Percentiles rank a stretch among this genome's conserved stretches.
phyloP scores from a whole-genome alignment of 352 stramenopile genomes.

The Globisporangium rhizosaccharum region DNA sequence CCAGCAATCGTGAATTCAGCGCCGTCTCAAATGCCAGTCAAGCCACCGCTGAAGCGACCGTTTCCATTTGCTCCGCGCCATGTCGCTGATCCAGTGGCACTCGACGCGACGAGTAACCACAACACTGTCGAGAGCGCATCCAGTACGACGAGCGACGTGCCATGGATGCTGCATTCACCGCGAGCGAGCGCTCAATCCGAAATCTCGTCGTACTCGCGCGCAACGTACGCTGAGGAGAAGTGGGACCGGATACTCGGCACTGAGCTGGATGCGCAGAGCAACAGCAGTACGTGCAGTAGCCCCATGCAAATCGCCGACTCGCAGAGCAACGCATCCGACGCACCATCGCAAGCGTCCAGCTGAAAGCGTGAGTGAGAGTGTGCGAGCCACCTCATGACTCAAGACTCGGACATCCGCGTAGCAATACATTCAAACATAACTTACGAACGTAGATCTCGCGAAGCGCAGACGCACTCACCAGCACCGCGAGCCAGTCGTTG shows the following conservation, averaged over 20 bases:
- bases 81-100: background rate
- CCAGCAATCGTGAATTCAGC: background rate
- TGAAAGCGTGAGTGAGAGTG: background rate
- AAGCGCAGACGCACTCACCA: slow-evolving; percentile 1
- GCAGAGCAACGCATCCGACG: slow-evolving; percentile 4
- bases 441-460: no score
- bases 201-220: slow-evolving; percentile 18
- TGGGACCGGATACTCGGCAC: slow-evolving; percentile 63
- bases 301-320: slow-evolving; percentile 8
- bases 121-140: background rate
- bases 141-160: background rate
- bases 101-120: background rate
- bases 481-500: slow-evolving; percentile 19
- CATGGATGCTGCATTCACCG: background rate
- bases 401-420: background rate
- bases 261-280: slow-evolving; percentile 22
- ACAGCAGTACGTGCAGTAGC: slow-evolving; percentile 2
- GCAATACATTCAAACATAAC: background rate
- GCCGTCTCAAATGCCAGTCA: background rate
- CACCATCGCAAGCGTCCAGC: slow-evolving; percentile 1
- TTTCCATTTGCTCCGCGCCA: slow-evolving; percentile 1
- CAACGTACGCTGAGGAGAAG: slow-evolving; percentile 53
- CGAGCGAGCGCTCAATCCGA: slow-evolving; percentile 3
- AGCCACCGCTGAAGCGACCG: slow-evolving; percentile 7
- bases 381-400: no score